Percentiles rank a stretch among this genome's conserved stretches.
These are phyloP conservation scores for Diaporthe australafricana DNA, from an alignment of 2,329 filamentous ascomycete genomes.

Conservation along the genomic window DNA sequence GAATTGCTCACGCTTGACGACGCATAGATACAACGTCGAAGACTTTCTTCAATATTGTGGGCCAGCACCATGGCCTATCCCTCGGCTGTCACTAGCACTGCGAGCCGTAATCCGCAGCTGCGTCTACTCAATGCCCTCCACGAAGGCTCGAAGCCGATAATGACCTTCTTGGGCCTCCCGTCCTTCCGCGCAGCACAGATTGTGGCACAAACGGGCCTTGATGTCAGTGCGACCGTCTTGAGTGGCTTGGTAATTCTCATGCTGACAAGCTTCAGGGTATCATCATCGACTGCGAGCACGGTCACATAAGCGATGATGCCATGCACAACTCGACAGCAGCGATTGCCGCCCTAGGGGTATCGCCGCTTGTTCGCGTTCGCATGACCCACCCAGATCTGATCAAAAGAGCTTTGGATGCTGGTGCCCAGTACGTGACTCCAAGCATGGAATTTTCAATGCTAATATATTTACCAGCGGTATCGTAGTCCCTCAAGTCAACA, in stretches of 20 bases:
- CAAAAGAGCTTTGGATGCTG: background rate
- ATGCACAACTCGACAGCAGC: background rate
- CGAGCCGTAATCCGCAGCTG: background rate
- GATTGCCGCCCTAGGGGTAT: background rate
- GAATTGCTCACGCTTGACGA: no score
- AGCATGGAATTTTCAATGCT: background rate
- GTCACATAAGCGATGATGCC: background rate
- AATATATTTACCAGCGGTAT: background rate
- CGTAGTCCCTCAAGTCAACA: conserved; percentile 5
- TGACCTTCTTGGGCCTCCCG: background rate
- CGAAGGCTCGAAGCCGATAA: background rate
- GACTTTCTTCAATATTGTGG: background rate
- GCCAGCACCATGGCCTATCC: background rate
- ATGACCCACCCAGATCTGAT: conserved; percentile 6
- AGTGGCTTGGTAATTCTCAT: background rate
- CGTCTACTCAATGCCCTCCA: background rate
- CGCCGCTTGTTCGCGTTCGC: background rate
- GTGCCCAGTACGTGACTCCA: background rate
- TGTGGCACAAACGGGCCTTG: background rate
- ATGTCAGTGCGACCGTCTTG: background rate
- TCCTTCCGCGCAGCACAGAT: conserved; percentile 3
- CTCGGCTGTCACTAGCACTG: background rate
- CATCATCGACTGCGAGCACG: background rate
- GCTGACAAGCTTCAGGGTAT: background rate
- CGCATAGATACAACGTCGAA: background rate